Conservation (phyloP, 257 asterid species). For the Osmanthus fragrans region DNA sequence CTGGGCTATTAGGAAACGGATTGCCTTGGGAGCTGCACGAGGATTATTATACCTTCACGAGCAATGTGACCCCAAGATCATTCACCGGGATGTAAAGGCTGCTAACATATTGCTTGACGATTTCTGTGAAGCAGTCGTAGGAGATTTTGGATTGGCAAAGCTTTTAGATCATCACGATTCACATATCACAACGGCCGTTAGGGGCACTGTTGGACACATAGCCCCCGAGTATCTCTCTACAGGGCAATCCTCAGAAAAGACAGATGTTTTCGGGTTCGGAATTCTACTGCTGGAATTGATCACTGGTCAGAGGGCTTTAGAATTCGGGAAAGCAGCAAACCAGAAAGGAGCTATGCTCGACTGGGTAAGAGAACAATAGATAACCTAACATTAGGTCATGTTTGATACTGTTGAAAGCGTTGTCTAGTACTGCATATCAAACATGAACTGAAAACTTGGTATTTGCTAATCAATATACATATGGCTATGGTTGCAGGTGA, state of each 20-base stretch:
- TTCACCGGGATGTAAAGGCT: slow-evolving; percentile 97
- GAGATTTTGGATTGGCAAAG: slow-evolving; percentile 96
- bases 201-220: slow-evolving; percentile 97
- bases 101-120: slow-evolving; percentile 93
- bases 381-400: background rate
- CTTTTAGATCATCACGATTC: slow-evolving; percentile 88
- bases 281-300: slow-evolving; percentile 82
- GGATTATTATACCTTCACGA: slow-evolving; percentile 91
- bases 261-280: slow-evolving; percentile 95
- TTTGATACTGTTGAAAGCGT: background rate
- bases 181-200: slow-evolving; percentile 93
- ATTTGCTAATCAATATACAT: background rate
- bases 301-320: slow-evolving; percentile 95
- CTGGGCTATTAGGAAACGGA: slow-evolving; percentile 82
- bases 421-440: background rate
- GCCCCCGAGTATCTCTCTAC: slow-evolving; percentile 96
- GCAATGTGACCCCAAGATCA: slow-evolving; percentile 96
- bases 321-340: slow-evolving; percentile 83
- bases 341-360: slow-evolving; percentile 97
- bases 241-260: slow-evolving; percentile 96
- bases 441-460: background rate
- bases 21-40: slow-evolving; percentile 90
- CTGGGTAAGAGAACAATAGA: slow-evolving; percentile 68
- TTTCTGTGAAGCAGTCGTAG: slow-evolving; percentile 86
- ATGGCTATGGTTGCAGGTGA: slow-evolving; percentile 50